These are phyloP conservation scores for Trichoderma gracile DNA, from an alignment of 2,329 filamentous ascomycete species.

Conservation along the genomic window DNA sequence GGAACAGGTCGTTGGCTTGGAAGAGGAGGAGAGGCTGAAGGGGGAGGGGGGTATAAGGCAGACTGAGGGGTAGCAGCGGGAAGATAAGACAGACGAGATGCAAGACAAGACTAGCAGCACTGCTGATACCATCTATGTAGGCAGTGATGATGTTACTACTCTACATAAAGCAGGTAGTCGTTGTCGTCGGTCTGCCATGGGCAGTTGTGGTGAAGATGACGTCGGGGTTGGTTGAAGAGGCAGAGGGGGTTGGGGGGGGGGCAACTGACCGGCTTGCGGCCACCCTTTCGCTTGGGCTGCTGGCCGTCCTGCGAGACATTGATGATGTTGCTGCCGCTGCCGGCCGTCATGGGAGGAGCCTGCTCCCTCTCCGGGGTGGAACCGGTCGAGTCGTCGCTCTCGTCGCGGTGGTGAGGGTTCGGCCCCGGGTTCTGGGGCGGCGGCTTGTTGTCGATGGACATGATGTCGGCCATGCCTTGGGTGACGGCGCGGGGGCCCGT, in stretches of 20 bases:
- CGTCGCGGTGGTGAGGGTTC: slow-evolving; percentile 50
- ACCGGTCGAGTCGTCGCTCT: slow-evolving; percentile 61
- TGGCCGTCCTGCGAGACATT: slow-evolving; percentile 53
- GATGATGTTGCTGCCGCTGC: slow-evolving; percentile 31
- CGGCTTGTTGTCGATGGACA: slow-evolving; percentile 58
- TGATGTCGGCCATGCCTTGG: slow-evolving; percentile 63
- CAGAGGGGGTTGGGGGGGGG: not conserved
- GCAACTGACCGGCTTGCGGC: slow-evolving; percentile 87
- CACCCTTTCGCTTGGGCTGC: slow-evolving; percentile 92
- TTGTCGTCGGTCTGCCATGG: not conserved
- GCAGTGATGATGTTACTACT: no score
- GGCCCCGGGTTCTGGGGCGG: slow-evolving; percentile 2
- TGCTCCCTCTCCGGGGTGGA: slow-evolving; percentile 62
- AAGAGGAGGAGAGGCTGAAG: not conserved
- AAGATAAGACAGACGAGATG: not conserved
- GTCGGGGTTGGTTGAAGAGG: not conserved
- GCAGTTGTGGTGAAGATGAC: not conserved
- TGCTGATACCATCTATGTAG: not conserved
- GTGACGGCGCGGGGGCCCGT: slow-evolving; percentile 40
- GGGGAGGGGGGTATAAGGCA: not conserved
- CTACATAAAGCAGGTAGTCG: no score
- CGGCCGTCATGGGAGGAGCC: slow-evolving; percentile 38
- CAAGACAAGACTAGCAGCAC: not conserved
- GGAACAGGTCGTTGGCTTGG: not conserved
- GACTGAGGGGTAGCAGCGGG: slow-evolving; percentile 1